Evolutionary conservation across 768 basidiomycete genomes (phyloP).

Genomic region (Suillus weaverae): DNA sequence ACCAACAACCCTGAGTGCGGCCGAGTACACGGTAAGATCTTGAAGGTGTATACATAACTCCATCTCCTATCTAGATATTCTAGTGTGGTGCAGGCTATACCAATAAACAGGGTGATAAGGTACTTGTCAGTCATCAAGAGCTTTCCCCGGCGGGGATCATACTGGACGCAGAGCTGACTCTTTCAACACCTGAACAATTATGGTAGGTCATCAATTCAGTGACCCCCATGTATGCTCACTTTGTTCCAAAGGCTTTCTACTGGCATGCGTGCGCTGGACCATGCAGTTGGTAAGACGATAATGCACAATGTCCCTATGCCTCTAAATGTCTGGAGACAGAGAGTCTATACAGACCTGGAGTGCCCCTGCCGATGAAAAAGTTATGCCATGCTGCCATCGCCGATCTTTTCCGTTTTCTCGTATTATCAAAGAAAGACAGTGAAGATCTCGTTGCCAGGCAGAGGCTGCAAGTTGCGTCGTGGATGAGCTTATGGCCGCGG

Average conservation of each 20-base stretch:
- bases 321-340: conserved; percentile 24
- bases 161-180: conserved; percentile 72
- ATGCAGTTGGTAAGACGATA: conserved; percentile 60
- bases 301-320: not conserved
- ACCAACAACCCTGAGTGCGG: conserved; percentile 80
- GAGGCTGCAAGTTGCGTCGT: conserved; percentile 69
- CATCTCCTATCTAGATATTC: not conserved
- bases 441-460: conserved; percentile 58
- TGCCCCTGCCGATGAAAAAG: conserved; percentile 59
- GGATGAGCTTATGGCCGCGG: conserved; percentile 79
- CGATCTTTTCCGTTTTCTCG: conserved; percentile 75
- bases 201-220: conserved; percentile 47
- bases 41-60: not conserved
- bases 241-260: conserved; percentile 62
- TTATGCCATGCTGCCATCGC: conserved; percentile 66
- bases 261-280: conserved; percentile 77
- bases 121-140: conserved; percentile 49
- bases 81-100: conserved; percentile 72
- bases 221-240: conserved; percentile 8
- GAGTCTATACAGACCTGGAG: conserved; percentile 59
- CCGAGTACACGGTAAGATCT: conserved; percentile 62
- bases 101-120: conserved; percentile 67
- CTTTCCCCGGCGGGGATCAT: conserved; percentile 74
- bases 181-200: conserved; percentile 70
- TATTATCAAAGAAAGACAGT: conserved; percentile 60